Evolutionary conservation across 768 basidiomycete genomes (phyloP), one percentile per base, ranked within the genome.

Genomic region (Asterophora parasitica): DNA sequence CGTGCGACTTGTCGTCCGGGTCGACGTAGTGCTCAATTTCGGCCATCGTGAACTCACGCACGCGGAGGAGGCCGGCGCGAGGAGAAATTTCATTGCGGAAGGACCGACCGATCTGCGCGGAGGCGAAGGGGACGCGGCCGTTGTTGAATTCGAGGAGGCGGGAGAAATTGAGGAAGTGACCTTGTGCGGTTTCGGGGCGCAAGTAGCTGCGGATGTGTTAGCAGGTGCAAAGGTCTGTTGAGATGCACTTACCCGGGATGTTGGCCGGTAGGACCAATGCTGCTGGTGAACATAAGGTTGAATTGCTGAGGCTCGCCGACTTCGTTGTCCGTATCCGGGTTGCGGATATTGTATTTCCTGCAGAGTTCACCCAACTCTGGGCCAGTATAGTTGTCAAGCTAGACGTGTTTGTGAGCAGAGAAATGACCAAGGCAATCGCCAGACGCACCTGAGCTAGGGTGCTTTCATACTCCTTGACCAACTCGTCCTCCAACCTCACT

Each of bases 1-100:
- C 71, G 67, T 98, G 96, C 4, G 66, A 70, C 72, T 98, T 99
- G 72, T 96, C 84, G 35, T 78, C 76, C 11, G 96, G 96, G 73
- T 98, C 96, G 57, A 99, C 96, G 55, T 75, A 99, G 72, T 99
- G 96, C 70, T 99, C 96, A 63, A 99, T 96, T 73, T 99, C 96
- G 38, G 93, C 96, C 95, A 98, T 96, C 9, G 92, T 96, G 72
- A 98, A 99, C 66, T 99, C 96, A 56, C 95, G 89, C 27, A 98
- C 95, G 51, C 96, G 93, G 39, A 99, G 78, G 33, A 99, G 77
- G 44, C 96, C 96, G 32, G 94, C 92, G 47, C 92, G 88, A 11
- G 96, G 96, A 0, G 93, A 94, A 57, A 99, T 98, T 65, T 98
- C 96, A 65, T 99, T 99, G 44, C 96, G 83, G 80, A 99, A 99